Percentiles rank a stretch among this genome's conserved stretches.
phyloP scores from a whole-genome alignment of 805 yeast genomes.

The Debaryomyces prosopidis region DNA sequence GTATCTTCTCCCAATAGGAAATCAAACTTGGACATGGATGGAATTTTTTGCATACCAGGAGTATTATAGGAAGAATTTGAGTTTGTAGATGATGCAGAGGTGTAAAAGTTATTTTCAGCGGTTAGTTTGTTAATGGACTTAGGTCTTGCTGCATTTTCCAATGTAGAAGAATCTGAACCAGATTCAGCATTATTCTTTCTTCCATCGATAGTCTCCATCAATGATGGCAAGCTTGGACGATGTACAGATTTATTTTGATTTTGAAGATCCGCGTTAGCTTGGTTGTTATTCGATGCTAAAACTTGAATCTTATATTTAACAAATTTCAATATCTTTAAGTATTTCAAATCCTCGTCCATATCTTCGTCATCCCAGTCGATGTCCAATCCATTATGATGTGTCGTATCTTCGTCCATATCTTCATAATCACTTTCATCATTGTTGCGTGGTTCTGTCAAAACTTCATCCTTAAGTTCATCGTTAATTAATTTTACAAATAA shows the following conservation, averaged over 20 bases:
- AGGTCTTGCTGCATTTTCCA: not conserved
- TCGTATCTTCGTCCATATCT: constrained; percentile 15
- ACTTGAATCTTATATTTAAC: constrained; percentile 35
- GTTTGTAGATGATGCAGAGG: constrained; percentile 3
- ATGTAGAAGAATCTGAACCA: not conserved
- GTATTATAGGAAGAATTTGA: not conserved
- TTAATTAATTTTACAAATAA: constrained; percentile 38
- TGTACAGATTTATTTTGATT: not conserved
- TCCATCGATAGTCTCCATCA: not conserved
- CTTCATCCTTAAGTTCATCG: constrained; percentile 40
- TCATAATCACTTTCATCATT: constrained; percentile 31
- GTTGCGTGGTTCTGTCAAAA: constrained; percentile 28
- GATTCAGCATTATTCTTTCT: not conserved
- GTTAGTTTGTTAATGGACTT: not conserved
- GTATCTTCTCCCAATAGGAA: constrained; percentile 20
- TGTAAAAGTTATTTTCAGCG: not conserved
- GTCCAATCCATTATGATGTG: constrained; percentile 16
- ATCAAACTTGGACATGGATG: constrained; percentile 20
- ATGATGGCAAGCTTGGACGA: not conserved
- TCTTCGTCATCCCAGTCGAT: constrained; percentile 51
- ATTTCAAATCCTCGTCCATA: constrained; percentile 48
- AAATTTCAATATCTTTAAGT: constrained; percentile 41
- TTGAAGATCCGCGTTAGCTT: not conserved
- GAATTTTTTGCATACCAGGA: constrained; percentile 8
- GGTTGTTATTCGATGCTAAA: not conserved